Conservation (phyloP, 208 protist genomes). For the Leishmania martiniquensis region DNA sequence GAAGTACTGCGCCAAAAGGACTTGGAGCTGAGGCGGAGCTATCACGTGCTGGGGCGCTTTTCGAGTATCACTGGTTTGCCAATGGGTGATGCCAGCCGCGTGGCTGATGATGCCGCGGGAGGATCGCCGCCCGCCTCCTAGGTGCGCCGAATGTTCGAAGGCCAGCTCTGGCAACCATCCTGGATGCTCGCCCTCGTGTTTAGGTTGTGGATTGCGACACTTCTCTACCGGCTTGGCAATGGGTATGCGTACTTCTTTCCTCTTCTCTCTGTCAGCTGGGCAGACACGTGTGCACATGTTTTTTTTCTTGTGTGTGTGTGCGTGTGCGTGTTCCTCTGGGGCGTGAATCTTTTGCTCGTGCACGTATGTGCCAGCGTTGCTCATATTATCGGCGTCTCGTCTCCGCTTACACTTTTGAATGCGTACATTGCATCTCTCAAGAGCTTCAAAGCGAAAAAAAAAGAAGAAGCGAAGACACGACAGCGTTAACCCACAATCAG, state of each 20-base stretch:
- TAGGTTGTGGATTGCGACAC: not conserved
- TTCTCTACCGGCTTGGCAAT: not conserved
- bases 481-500: not conserved
- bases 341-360: no score
- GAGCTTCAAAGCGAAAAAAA: not conserved
- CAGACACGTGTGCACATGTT: no score
- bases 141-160: not conserved
- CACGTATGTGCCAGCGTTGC: not conserved
- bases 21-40: constrained; percentile 60
- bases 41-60: constrained; percentile 20
- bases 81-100: not conserved
- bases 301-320: no score
- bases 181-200: no score
- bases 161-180: not conserved
- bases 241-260: not conserved
- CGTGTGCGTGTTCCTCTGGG: no score
- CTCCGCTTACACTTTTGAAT: not conserved
- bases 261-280: no score
- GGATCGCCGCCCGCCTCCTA: not conserved
- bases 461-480: not conserved
- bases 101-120: not conserved
- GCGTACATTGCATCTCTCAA: not conserved
- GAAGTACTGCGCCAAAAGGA: constrained; percentile 47
- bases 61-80: not conserved
- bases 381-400: not conserved